Evolutionary conservation across 441 rosid species (phyloP), one percentile per base, ranked within the genome.

Genomic region (Erodium texanum): DNA sequence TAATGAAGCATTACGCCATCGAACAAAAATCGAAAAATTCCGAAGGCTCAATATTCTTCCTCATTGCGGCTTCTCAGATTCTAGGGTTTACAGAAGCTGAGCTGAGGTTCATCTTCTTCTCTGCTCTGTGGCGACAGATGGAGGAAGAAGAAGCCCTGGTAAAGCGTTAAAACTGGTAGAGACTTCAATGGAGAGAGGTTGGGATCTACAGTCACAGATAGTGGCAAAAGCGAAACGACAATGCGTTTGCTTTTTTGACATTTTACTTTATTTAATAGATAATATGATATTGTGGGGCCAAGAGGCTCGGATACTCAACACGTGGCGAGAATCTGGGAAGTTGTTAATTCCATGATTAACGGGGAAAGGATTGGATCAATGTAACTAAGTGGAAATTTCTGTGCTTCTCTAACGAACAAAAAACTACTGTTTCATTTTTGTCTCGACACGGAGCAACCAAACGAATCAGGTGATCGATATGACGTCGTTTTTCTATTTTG

Each of bases 121-220:
- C 29, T 1, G 29, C 29, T 27, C 29, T 27, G 29, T 27, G 29
- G 29, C 29, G 29, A 27, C 29, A 27, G 29, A 27, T 27, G 29
- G 29, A 27, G 29, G 29, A 27, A 27, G 56, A 48, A 48, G 19
- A 15, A 4, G 56, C 56, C 56, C 56, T 9, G 27, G 66, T 19
- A 64, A 11, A 75, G 76, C 64, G 36, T 63, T 36, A 50, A 11
- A 50, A 50, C 14, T 1, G 58, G 2, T n/a, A 50, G 19, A 50
- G 48, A n/a, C n/a, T n/a, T n/a, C n/a, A n/a, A 38, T 10, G 8
- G 45, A 41, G 48, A 41, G 48, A 41, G 48, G 2, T 12, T 9
- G 2, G 2, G 48, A 41, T 41, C 12, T 41, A 12, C 48, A 41
- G 12, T 12, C 12, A 41, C 11, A 41, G 1, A 41, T 41, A 8